These are phyloP conservation scores for Chytridium lagenaria DNA, from an alignment of 371 early-diverging fungal species.

Conservation along the genomic window DNA sequence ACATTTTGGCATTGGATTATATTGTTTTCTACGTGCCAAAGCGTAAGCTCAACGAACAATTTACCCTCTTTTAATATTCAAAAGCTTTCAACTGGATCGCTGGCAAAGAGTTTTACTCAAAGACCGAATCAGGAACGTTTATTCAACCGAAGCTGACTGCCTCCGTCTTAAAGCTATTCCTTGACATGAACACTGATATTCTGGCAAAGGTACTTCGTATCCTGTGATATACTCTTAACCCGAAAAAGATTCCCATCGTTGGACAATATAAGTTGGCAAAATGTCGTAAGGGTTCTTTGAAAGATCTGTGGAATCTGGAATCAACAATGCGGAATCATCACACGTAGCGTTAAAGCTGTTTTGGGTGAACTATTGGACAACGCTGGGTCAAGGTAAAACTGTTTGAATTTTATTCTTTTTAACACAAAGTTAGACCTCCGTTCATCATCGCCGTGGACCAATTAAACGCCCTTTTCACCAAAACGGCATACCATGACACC, in stretches of 20 bases:
- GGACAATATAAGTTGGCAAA: neutral
- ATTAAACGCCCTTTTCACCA: slow-evolving; percentile 45
- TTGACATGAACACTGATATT: slow-evolving; percentile 17
- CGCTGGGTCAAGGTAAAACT: slow-evolving; percentile 18
- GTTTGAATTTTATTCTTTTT: neutral
- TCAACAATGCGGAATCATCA: slow-evolving; percentile 15
- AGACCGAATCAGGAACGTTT: slow-evolving; percentile 13
- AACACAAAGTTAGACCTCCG: slow-evolving; percentile 23
- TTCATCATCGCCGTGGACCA: slow-evolving; percentile 51
- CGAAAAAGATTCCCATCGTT: slow-evolving; percentile 3
- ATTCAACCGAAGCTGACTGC: slow-evolving; percentile 28
- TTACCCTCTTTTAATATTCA: neutral
- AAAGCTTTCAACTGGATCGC: slow-evolving; percentile 27
- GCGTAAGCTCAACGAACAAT: slow-evolving; percentile 20
- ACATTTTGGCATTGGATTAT: slow-evolving; percentile 32
- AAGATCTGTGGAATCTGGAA: slow-evolving; percentile 26
- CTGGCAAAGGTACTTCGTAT: no score
- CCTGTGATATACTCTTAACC: no score
- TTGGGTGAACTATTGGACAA: slow-evolving; percentile 28
- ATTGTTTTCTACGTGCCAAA: slow-evolving; percentile 38
- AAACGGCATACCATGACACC: slow-evolving; percentile 45
- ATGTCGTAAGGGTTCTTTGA: slow-evolving; percentile 21
- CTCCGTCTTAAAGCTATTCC: slow-evolving; percentile 25
- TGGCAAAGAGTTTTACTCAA: slow-evolving; percentile 37
- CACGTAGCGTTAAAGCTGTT: slow-evolving; percentile 31